Base-by-base conservation (phyloP, 352 stramenopile species). In the Plasmopara muralis region DNA sequence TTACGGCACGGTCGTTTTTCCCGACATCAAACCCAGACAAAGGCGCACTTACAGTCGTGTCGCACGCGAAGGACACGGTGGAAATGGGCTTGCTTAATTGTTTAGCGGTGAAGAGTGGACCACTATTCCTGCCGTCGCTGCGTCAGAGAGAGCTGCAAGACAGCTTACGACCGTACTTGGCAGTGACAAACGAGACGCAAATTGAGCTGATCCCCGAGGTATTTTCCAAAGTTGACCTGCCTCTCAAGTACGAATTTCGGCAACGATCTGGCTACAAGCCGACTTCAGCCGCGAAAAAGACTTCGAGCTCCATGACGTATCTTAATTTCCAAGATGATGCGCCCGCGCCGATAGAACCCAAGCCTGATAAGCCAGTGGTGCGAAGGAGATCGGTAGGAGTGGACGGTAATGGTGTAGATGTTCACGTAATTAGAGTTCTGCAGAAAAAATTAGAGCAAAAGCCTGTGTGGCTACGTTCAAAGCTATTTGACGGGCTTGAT, bases 221-320 rank as follows among this genome's bases (percentile, higher is more conserved):
- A 14, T 92, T 92, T 53, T 92, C 82, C 5, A 88, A 88, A 52
- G 77, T 92, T 8, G 82, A 92, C 43, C 57, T 89, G 28, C 79
- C 82, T 33, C 68, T 88, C 43, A 87, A 87, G 61, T 92, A 92
- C 58, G 79, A 92, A 57, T 92, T 92, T 66, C 69, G 79, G 6
- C 82, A 89, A 53, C 71, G 73, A 30, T 83, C 76, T 2, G 74
- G 77, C 6, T 92, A 89, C 62, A 74, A 89, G 35, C 72, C 71
- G 28, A 83, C 66, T 4, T 65, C 77, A 34, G 57, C 44, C 14
- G 64, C 66, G 39, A 87, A 85, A 64, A 86, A 86, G 50, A 54
- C 68, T 34, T 83, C 77, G n/a, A 86, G 54, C 41, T 85, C 76
- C 14, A 85, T 87, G 66, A 86, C 75, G 45, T 90, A 87, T 56